phyloP scores from a whole-genome alignment of 139 green algal genomes.

The Chlamydomonas incerta region DNA sequence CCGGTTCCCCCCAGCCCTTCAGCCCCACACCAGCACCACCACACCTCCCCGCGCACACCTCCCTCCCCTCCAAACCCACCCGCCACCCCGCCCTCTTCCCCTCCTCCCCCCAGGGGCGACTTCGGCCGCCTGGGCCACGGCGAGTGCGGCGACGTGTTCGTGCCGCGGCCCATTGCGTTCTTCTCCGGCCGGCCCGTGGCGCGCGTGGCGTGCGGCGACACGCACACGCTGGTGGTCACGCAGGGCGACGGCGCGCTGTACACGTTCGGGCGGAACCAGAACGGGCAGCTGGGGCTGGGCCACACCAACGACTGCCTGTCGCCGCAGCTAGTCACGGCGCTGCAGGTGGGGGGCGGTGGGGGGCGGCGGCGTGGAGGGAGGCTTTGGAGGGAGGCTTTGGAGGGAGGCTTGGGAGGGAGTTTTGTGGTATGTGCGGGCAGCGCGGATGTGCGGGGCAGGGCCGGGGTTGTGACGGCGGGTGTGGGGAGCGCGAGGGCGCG shows the following conservation, averaged over 20 bases:
- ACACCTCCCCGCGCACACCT: no score
- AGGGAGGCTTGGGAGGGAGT: background rate
- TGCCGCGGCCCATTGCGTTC: slow-evolving; percentile 75
- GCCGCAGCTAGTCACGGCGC: slow-evolving; percentile 64
- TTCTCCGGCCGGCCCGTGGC: slow-evolving; percentile 59
- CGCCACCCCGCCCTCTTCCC: no score
- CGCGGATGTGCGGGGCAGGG: no score
- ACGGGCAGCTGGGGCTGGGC: slow-evolving; percentile 90
- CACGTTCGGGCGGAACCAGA: slow-evolving; percentile 83
- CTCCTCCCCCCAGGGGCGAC: slow-evolving; percentile 88
- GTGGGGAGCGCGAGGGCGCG: no score
- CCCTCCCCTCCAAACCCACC: no score
- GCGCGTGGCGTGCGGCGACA: slow-evolving; percentile 88
- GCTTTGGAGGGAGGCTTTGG: background rate
- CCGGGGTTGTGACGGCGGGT: no score
- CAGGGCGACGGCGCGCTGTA: slow-evolving; percentile 70
- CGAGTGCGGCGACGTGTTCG: slow-evolving; percentile 82
- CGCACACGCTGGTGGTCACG: slow-evolving; percentile 82
- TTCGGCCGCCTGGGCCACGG: slow-evolving; percentile 91
- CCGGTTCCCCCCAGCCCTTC: no score
- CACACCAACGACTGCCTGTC: slow-evolving; percentile 69
- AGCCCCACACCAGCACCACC: no score
- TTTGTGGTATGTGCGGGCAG: no score
- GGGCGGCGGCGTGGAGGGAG: background rate
- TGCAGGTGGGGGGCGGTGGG: slow-evolving; percentile 59